Evolutionary conservation across 495 filamentous ascomycete genomes (phyloP).

Genomic region (Xylaria flabelliformis): DNA sequence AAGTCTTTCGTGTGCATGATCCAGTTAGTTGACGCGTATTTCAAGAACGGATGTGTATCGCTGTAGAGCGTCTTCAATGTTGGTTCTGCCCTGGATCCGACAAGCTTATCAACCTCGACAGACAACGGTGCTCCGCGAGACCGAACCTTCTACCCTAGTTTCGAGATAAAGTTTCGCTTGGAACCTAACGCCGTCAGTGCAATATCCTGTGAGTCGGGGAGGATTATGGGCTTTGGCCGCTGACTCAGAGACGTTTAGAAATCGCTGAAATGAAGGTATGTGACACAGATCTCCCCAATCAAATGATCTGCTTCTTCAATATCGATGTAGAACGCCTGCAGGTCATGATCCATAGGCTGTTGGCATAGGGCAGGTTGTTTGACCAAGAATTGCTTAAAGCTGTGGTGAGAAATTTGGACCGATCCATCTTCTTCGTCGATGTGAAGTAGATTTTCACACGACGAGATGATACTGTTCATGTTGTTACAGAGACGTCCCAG

Average conservation of each 20-base stretch:
- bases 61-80: neutral
- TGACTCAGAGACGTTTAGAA: conserved; percentile 32
- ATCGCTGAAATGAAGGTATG: conserved; percentile 43
- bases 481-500: neutral
- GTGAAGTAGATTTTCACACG: neutral
- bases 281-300: conserved; percentile 39
- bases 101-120: neutral
- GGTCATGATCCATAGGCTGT: neutral
- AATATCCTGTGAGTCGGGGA: neutral
- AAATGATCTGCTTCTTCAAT: conserved; percentile 19
- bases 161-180: neutral
- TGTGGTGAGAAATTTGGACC: neutral
- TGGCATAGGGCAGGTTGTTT: neutral
- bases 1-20: conserved; percentile 13
- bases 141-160: neutral
- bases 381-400: neutral
- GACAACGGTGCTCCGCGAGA: neutral
- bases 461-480: neutral
- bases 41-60: conserved; percentile 9
- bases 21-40: conserved; percentile 24
- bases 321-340: conserved; percentile 16
- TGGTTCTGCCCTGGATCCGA: neutral
- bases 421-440: conserved; percentile 1
- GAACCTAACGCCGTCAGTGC: neutral
- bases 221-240: neutral